A percentile compares a stretch with the other conserved stretches of the same genome.
These are phyloP conservation scores for Pseudoscleropodium purum DNA, from an alignment of 225 moss, liverwort and hornwort genomes.

Conservation along the genomic window DNA sequence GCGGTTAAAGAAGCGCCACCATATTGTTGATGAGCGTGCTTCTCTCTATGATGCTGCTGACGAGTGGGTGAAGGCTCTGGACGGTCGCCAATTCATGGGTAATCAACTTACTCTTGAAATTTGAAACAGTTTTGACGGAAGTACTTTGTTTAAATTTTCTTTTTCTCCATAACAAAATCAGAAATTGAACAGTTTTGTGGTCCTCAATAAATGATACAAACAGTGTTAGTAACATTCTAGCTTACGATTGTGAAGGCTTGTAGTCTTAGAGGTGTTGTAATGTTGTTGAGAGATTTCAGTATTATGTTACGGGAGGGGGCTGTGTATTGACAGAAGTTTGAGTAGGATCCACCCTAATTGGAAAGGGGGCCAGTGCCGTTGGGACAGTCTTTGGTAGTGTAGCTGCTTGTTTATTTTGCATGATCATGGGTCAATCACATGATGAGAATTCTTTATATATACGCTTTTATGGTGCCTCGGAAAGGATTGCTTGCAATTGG, in stretches of 20 bases:
- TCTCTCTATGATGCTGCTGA: constrained; percentile 75
- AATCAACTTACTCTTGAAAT: background rate
- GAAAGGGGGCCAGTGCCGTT: too few relatives aligned
- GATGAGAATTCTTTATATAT: background rate
- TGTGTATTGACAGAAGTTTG: background rate
- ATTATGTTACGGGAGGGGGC: background rate
- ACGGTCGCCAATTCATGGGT: constrained; percentile 81
- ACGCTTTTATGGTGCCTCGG: background rate
- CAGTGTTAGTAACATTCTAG: background rate
- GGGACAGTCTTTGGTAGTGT: background rate
- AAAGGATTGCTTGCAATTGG: background rate
- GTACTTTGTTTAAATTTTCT: background rate
- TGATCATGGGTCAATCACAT: background rate
- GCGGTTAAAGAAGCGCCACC: constrained; percentile 82
- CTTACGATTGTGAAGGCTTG: background rate
- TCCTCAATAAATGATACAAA: background rate
- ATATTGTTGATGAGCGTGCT: constrained; percentile 70
- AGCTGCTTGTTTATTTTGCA: background rate
- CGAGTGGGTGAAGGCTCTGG: constrained; percentile 78
- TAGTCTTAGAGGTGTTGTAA: background rate
- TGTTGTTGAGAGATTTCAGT: background rate
- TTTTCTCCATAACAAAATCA: background rate
- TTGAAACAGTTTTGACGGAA: background rate
- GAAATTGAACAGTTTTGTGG: background rate
- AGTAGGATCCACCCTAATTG: background rate